Percentiles rank a stretch among this genome's conserved stretches.
Conservation (phyloP, 257 asterid species). For the Fraxinus quadrangulata region DNA sequence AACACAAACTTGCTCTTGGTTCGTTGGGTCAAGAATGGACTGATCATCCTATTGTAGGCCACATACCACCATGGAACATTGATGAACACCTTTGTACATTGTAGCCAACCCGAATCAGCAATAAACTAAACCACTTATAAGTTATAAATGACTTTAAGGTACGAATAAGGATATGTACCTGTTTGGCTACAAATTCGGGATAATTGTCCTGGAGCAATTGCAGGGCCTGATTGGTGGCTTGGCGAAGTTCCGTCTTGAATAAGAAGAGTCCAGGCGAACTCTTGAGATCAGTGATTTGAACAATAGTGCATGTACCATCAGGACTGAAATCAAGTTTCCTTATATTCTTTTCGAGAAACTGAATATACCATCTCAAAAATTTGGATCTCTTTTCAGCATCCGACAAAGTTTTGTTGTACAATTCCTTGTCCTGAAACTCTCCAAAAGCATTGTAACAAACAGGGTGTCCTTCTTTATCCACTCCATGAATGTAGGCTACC, state of each 20-base stretch:
- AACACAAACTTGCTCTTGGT: slow-evolving; percentile 99
- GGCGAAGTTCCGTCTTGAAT: slow-evolving; percentile 82
- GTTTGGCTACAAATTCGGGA: slow-evolving; percentile 95
- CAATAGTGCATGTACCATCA: slow-evolving; percentile 75
- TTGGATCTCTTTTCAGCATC: slow-evolving; percentile 79
- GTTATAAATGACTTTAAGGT: not conserved
- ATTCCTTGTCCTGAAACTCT: slow-evolving; percentile 83
- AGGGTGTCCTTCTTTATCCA: slow-evolving; percentile 86
- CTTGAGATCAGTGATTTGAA: slow-evolving; percentile 84
- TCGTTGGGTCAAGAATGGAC: slow-evolving; percentile 81
- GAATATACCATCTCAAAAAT: slow-evolving; percentile 77
- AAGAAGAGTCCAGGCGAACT: slow-evolving; percentile 78
- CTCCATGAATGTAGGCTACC: slow-evolving; percentile 78
- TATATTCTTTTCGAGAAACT: slow-evolving; percentile 73
- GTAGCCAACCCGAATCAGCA: slow-evolving; percentile 13
- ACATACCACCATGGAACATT: slow-evolving; percentile 99
- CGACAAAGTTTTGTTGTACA: slow-evolving; percentile 74
- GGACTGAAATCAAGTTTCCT: slow-evolving; percentile 83
- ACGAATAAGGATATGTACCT: slow-evolving; percentile 44
- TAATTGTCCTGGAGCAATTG: slow-evolving; percentile 89
- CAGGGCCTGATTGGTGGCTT: slow-evolving; percentile 82
- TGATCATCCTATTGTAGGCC: slow-evolving; percentile 88
- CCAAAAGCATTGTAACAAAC: slow-evolving; percentile 86
- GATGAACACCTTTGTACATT: slow-evolving; percentile 67
- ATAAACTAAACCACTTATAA: not conserved